Percentiles rank a stretch among this genome's conserved stretches.
phyloP scores from a whole-genome alignment of 805 yeast species.

The Wickerhamiella lipophila region DNA sequence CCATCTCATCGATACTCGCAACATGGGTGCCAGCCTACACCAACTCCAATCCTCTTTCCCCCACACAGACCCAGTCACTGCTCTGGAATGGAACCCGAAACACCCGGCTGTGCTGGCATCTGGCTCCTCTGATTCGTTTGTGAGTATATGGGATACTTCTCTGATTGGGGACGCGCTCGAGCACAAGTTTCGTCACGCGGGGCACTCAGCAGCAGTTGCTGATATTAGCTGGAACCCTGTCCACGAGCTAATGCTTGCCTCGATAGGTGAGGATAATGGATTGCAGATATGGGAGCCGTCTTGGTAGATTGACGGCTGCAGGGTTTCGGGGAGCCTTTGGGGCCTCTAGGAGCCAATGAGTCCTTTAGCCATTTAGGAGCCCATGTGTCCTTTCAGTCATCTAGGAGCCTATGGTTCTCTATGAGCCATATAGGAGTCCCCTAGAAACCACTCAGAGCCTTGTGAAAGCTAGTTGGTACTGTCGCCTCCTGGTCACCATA shows the following conservation, averaged over 20 bases:
- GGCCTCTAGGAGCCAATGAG: background rate
- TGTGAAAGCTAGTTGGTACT: too few species aligned
- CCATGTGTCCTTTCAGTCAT: too few species aligned
- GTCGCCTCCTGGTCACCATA: too few species aligned
- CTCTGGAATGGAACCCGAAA: conserved; percentile 61
- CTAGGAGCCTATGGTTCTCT: too few species aligned
- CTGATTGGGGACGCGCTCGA: conserved; percentile 2
- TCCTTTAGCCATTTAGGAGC: too few species aligned
- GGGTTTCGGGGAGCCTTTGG: too few species aligned
- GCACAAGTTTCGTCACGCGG: conserved; percentile 57
- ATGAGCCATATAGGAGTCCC: too few species aligned
- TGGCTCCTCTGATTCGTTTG: conserved; percentile 51
- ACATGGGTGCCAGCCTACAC: conserved; percentile 24
- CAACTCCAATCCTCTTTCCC: conserved; percentile 24
- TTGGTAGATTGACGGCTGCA: conserved; percentile 1
- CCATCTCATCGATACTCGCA: conserved; percentile 55
- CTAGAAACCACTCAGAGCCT: too few species aligned
- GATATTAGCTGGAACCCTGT: conserved; percentile 74
- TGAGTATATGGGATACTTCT: conserved; percentile 22
- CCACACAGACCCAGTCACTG: conserved; percentile 47
- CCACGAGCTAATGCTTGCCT: conserved; percentile 55
- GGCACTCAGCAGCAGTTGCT: conserved; percentile 77
- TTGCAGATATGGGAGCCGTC: conserved; percentile 75
- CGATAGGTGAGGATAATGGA: conserved; percentile 75
- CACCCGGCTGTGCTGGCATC: conserved; percentile 44